Conservation (phyloP, 345 rosid species). For the Populus ilicifolia region DNA sequence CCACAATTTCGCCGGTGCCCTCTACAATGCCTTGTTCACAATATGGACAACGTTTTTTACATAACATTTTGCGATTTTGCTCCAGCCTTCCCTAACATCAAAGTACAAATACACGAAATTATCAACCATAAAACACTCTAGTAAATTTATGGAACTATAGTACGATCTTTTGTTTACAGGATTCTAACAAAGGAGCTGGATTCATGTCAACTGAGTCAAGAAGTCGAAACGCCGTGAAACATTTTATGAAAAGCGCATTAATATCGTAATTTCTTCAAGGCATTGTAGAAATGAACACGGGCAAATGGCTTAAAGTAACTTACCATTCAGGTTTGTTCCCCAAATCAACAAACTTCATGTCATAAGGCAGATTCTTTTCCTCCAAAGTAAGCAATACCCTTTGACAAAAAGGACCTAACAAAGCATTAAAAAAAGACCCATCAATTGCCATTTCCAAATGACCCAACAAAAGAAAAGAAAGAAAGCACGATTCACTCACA, state of each 20-base stretch:
- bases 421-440: not conserved
- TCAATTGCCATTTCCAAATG: not conserved
- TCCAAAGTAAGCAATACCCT: slow-evolving; percentile 81
- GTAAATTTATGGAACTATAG: not conserved
- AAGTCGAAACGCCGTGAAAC: not conserved
- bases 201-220: too few species aligned
- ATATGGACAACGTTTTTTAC: not conserved
- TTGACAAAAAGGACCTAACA: slow-evolving; percentile 84
- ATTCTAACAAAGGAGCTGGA: too few species aligned
- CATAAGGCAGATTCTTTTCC: slow-evolving; percentile 84
- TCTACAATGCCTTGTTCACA: not conserved
- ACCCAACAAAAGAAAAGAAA: not conserved
- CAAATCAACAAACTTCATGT: slow-evolving; percentile 81
- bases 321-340: slow-evolving; percentile 90
- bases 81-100: not conserved
- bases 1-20: too few species aligned
- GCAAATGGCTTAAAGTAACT: slow-evolving; percentile 7
- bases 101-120: not conserved
- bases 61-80: not conserved
- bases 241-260: not conserved
- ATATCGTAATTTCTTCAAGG: not conserved
- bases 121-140: not conserved
- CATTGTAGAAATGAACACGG: not conserved
- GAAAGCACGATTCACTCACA: slow-evolving; percentile 38
- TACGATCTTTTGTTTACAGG: not conserved